Percentiles rank a stretch among this genome's conserved stretches.
Evolutionary conservation across 75 land plant species (phyloP).

Genomic region (Adiantum capillusveneris): DNA sequence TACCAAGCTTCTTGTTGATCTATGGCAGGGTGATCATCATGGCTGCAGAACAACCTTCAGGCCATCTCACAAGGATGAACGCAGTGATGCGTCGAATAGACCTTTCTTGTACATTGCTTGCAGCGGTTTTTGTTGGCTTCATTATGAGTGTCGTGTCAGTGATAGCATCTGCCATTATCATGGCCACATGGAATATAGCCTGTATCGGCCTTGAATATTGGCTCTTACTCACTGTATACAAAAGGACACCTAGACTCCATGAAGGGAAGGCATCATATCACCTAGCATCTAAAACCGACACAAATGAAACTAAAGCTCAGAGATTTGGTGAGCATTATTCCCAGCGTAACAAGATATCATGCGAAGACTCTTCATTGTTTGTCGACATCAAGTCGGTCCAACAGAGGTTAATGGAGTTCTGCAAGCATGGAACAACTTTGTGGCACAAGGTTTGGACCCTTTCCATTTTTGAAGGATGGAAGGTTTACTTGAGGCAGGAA

Average conservation of each 20-base stretch:
- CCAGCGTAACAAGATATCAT: constrained; percentile 3
- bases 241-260: constrained; percentile 50
- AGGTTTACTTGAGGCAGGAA: constrained; percentile 61
- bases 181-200: constrained; percentile 61
- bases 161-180: constrained; percentile 52
- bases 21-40: constrained; percentile 76
- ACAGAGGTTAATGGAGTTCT: not conserved
- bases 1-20: not conserved
- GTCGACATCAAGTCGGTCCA: not conserved
- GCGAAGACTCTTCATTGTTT: constrained; percentile 4
- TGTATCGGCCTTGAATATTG: constrained; percentile 73
- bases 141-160: constrained; percentile 74
- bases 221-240: constrained; percentile 66
- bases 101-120: constrained; percentile 71
- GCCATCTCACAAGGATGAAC: constrained; percentile 58
- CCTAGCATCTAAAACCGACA: not conserved
- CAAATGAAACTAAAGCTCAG: not conserved
- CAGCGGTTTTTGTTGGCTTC: constrained; percentile 75
- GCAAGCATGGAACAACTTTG: constrained; percentile 10
- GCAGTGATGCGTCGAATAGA: constrained; percentile 74
- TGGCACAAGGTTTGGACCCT: not conserved
- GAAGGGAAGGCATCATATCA: constrained; percentile 24
- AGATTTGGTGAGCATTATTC: constrained; percentile 5
- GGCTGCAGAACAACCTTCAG: constrained; percentile 51
- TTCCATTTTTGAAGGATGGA: constrained; percentile 44